Base-by-base conservation (phyloP, 1,139 yeast genomes). In the Blastobotrys serpentis region DNA sequence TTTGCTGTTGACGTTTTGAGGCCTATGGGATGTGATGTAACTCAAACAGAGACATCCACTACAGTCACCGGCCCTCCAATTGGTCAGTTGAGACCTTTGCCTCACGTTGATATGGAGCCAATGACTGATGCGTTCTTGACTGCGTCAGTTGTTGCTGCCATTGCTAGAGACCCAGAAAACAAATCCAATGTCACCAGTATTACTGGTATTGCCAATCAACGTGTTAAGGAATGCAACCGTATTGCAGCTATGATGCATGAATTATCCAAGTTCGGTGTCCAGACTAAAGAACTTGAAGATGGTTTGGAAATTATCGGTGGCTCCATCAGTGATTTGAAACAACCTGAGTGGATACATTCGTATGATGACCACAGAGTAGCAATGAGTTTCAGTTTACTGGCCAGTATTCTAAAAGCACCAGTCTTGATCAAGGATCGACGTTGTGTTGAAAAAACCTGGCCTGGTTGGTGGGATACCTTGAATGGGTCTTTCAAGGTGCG, bases 71-170 rank as follows among this genome's bases (percentile, higher is more conserved):
- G 98, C 38, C 96, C 97, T 7, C 75, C 84, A 25, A 68, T 71
- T 36, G 94, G 95, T 11, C 58, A 69, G 2, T 75, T 92, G 57
- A 78, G 75, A 60, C 88, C 96, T 10, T 73, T 92, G 55, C 73
- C 81, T 11, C 79, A 75, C 55, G 84, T 92, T 51, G 97, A 94
- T 66, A 94, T 92, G 98, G 98, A 92, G 69, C 98, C 98, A 49
- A 92, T 92, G 98, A 92, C 99, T 0, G 99, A 92, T 70, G 98
- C 98, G 0, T 92, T 92, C 66, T 76, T 92, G 64, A 92, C 98
- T 17, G 98, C 98, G 0, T 81, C 96, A 43, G 97, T 94, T 16
- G 95, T 89, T 22, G 98, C 98, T 37, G 97, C 98, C 14, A 78
- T 87, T 37, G 95, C 97, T 3, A 68, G 73, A 46, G 78, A 73